phyloP scores from a whole-genome alignment of 768 basidiomycete genomes.

The Clavulina sp. region DNA sequence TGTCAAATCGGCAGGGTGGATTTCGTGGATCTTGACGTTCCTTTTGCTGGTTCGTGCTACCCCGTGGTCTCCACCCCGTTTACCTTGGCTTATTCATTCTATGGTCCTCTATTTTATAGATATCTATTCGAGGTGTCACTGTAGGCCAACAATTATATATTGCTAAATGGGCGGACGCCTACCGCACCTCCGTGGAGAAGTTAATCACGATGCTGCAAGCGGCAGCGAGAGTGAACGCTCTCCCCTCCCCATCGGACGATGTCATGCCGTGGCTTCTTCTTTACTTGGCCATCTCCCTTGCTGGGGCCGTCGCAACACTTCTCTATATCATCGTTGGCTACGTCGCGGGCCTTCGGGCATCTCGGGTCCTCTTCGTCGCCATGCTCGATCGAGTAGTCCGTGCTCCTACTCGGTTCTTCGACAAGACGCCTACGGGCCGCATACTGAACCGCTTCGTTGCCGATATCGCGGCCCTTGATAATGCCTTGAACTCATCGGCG shows the following conservation, averaged over 20 bases:
- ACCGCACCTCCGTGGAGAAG: constrained; percentile 14
- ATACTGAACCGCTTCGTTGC: constrained; percentile 67
- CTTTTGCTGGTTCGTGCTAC: constrained; percentile 32
- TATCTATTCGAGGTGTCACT: neutral
- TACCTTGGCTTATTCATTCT: constrained; percentile 32
- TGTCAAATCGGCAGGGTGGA: constrained; percentile 39
- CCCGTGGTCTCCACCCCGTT: constrained; percentile 28
- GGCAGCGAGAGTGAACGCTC: constrained; percentile 12
- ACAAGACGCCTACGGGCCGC: constrained; percentile 55
- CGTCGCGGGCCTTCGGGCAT: constrained; percentile 50
- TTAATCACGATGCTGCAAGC: neutral
- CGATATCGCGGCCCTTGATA: constrained; percentile 61
- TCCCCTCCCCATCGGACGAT: constrained; percentile 41
- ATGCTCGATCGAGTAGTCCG: constrained; percentile 38
- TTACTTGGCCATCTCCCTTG: constrained; percentile 43
- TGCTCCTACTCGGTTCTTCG: constrained; percentile 55
- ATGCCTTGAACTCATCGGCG: constrained; percentile 38
- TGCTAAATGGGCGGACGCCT: constrained; percentile 53
- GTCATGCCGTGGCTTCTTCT: constrained; percentile 51
- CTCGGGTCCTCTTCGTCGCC: constrained; percentile 31
- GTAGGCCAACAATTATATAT: constrained; percentile 34
- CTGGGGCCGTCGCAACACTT: constrained; percentile 36
- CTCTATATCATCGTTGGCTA: constrained; percentile 44
- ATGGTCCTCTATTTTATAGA: neutral
- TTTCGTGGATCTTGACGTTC: constrained; percentile 37